phyloP scores from a whole-genome alignment of 192 early-diverging fungal species.

The Backusella sp. region DNA sequence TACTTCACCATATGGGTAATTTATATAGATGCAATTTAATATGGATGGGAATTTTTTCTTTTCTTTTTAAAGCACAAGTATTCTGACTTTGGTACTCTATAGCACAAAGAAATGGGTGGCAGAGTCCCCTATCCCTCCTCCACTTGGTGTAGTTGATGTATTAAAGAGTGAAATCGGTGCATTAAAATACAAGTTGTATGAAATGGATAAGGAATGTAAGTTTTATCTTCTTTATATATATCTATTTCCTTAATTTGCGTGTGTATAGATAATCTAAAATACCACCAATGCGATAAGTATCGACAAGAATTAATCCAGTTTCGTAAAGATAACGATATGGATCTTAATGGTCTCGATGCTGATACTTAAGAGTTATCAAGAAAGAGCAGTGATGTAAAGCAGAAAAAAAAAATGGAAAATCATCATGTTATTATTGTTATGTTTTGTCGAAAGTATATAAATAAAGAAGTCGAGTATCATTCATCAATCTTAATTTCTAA shows the following conservation, averaged over 20 bases:
- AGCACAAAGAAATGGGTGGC: constrained; percentile 33
- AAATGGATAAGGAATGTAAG: constrained; percentile 45
- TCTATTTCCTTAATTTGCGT: background rate
- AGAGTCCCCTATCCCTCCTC: constrained; percentile 20
- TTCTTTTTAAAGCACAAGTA: background rate
- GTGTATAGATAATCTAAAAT: constrained; percentile 12
- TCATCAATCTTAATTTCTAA: background rate
- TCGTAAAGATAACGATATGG: constrained; percentile 13
- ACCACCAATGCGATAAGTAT: constrained; percentile 29
- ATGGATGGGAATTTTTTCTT: background rate
- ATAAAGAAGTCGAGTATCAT: background rate
- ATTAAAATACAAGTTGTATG: constrained; percentile 25
- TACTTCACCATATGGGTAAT: background rate
- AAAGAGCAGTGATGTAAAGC: background rate
- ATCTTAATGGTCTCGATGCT: background rate
- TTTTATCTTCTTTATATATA: background rate
- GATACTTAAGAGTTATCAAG: background rate
- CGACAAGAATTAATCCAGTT: constrained; percentile 27
- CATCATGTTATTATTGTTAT: background rate
- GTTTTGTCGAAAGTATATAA: background rate
- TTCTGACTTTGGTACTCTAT: background rate
- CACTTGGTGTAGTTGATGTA: constrained; percentile 14
- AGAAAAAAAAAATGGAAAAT: background rate
- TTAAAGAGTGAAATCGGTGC: constrained; percentile 28
- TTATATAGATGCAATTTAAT: background rate